A percentile compares a stretch with the other conserved stretches of the same genome.
phyloP scores from a whole-genome alignment of 495 filamentous ascomycete species.

The Trichocladium uniseriatum region DNA sequence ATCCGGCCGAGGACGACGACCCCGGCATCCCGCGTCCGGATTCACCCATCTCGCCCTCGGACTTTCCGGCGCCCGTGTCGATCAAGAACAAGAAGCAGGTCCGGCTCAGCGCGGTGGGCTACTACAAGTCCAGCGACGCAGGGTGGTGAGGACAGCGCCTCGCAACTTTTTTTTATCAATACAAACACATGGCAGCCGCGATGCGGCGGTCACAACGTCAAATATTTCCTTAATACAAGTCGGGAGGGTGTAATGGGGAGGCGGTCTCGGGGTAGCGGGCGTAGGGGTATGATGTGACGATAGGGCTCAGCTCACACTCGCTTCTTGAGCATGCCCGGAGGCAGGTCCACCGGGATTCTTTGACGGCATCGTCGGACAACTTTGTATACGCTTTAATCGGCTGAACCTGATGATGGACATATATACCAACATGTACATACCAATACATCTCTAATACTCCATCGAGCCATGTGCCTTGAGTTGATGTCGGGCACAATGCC shows the following conservation, averaged over 20 bases:
- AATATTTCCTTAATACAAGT: not conserved
- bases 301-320: conserved; percentile 1
- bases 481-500: too few relatives aligned
- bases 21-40: conserved; percentile 26
- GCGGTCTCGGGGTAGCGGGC: not conserved
- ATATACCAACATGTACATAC: not conserved
- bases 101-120: conserved; percentile 39
- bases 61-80: conserved; percentile 22
- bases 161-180: too few relatives aligned
- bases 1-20: conserved; percentile 17
- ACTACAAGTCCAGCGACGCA: conserved; percentile 24
- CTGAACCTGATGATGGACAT: not conserved
- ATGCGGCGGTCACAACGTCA: not conserved
- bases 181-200: too few relatives aligned
- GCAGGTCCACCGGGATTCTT: too few relatives aligned
- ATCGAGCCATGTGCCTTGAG: too few relatives aligned
- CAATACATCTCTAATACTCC: conserved; percentile 3
- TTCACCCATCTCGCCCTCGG: conserved; percentile 29
- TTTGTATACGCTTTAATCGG: conserved; percentile 2
- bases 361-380: too few relatives aligned
- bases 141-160: conserved; percentile 37
- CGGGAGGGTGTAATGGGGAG: not conserved
- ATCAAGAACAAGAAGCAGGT: conserved; percentile 37
- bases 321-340: conserved; percentile 1
- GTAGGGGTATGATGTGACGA: conserved; percentile 2